Evolutionary conservation across 257 asterid genomes (phyloP).

Genomic region (Mitragyna speciosa): DNA sequence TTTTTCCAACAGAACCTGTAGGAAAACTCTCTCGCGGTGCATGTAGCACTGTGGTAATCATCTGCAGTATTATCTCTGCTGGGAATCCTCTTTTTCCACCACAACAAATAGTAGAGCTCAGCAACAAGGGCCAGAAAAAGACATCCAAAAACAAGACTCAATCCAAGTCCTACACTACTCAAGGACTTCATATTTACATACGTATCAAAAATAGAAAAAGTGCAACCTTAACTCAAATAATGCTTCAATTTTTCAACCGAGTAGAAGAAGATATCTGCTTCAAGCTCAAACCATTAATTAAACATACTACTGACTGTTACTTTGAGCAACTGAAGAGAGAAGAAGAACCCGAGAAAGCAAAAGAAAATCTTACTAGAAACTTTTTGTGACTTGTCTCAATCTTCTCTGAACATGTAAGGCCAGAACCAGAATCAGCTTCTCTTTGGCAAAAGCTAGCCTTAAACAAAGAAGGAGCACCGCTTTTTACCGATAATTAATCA

Average conservation of each 20-base stretch:
- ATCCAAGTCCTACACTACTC: conserved; percentile 57
- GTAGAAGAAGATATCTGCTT: conserved; percentile 1
- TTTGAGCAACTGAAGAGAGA: background rate
- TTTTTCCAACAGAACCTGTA: conserved; percentile 34
- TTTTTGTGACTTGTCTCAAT: conserved; percentile 15
- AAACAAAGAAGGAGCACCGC: conserved; percentile 5
- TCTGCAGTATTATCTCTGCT: conserved; percentile 31
- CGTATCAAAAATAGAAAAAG: background rate
- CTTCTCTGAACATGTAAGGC: conserved; percentile 9
- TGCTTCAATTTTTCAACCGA: conserved; percentile 6
- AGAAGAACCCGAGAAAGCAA: conserved; percentile 8
- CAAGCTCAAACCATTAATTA: background rate
- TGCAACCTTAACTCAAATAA: conserved; percentile 7
- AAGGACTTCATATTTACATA: conserved; percentile 49
- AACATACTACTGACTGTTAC: background rate
- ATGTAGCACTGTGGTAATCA: conserved; percentile 25
- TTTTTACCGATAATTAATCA: conserved; percentile 16
- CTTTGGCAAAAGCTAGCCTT: conserved; percentile 16
- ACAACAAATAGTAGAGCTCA: conserved; percentile 65
- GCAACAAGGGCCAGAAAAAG: conserved; percentile 57
- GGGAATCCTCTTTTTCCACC: conserved; percentile 55
- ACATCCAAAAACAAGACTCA: conserved; percentile 64
- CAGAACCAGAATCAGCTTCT: conserved; percentile 6
- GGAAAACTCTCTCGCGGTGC: conserved; percentile 20
- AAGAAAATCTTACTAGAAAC: background rate